Evolutionary conservation across 352 stramenopile species (phyloP).

Genomic region (Elongisporangium senticosum): DNA sequence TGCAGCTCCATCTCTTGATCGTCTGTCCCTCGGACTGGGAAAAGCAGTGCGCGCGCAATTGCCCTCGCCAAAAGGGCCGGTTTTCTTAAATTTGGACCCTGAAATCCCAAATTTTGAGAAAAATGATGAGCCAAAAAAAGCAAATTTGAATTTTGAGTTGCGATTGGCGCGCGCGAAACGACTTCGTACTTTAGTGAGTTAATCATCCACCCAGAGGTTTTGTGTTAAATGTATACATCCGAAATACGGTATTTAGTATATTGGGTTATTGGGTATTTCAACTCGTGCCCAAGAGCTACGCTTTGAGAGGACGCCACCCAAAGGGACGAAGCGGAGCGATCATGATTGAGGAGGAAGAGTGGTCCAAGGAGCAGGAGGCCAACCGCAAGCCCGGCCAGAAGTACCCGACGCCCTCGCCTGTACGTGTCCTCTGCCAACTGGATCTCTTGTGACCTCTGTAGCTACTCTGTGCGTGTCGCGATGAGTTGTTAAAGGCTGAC

Average conservation of each 20-base stretch:
- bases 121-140: background rate
- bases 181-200: background rate
- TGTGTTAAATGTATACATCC: background rate
- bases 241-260: too few species aligned
- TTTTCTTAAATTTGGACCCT: background rate
- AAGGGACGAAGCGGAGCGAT: background rate
- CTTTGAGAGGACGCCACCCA: background rate
- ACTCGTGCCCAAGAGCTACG: background rate
- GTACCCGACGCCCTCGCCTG: constrained; percentile 78
- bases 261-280: background rate
- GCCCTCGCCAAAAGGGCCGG: background rate
- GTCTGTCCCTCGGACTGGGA: background rate
- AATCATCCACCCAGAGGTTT: background rate
- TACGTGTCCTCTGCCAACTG: constrained; percentile 16
- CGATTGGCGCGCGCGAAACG: background rate
- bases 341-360: constrained; percentile 85
- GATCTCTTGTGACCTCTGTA: background rate
- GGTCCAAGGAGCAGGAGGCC: constrained; percentile 86
- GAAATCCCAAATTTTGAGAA: background rate
- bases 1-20: constrained; percentile 59
- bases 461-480: background rate
- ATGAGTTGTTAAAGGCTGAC: background rate
- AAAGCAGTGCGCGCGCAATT: background rate
- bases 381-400: constrained; percentile 88
- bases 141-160: constrained; percentile 1